Percentiles rank a stretch among this genome's conserved stretches.
These are phyloP conservation scores for Irineochytrium annulatum DNA, from an alignment of 192 early-diverging fungal species.

Conservation along the genomic window DNA sequence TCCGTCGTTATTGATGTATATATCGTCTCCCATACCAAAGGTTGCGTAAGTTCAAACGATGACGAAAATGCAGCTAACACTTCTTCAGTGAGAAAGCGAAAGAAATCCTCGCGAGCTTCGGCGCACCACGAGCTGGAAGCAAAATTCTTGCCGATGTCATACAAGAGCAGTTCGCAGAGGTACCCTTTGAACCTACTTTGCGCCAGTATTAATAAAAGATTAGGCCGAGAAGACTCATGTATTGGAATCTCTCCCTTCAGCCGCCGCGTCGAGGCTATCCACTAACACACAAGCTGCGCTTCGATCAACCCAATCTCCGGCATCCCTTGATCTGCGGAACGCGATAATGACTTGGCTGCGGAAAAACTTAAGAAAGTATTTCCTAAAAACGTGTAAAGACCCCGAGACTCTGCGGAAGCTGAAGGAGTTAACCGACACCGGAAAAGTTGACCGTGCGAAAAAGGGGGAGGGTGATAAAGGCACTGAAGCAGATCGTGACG, in stretches of 20 bases:
- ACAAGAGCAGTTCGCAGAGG: constrained; percentile 14
- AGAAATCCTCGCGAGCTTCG: constrained; percentile 18
- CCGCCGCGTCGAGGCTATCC: too few species aligned
- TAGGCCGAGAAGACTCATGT: background rate
- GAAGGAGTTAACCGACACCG: constrained; percentile 27
- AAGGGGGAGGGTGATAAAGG: constrained; percentile 9
- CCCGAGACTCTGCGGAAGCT: constrained; percentile 28
- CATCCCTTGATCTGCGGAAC: constrained; percentile 18
- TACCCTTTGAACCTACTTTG: constrained; percentile 3
- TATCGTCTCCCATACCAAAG: constrained; percentile 16
- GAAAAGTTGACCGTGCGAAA: constrained; percentile 23
- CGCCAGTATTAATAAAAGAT: background rate
- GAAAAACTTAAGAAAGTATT: constrained; percentile 24
- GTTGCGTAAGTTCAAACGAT: constrained; percentile 24
- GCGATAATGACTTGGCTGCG: constrained; percentile 30
- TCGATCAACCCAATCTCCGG: background rate
- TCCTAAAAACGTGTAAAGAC: constrained; percentile 29
- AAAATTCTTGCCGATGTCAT: constrained; percentile 21
- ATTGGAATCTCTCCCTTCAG: background rate
- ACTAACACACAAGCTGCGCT: too few species aligned
- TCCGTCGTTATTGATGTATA: constrained; percentile 33
- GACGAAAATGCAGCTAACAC: background rate
- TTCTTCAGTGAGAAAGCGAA: constrained; percentile 18
- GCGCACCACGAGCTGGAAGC: constrained; percentile 19
- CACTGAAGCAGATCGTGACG: background rate